Conservation (phyloP, 1,284 basidiomycete genomes). For the Neolentinus lepideus region DNA sequence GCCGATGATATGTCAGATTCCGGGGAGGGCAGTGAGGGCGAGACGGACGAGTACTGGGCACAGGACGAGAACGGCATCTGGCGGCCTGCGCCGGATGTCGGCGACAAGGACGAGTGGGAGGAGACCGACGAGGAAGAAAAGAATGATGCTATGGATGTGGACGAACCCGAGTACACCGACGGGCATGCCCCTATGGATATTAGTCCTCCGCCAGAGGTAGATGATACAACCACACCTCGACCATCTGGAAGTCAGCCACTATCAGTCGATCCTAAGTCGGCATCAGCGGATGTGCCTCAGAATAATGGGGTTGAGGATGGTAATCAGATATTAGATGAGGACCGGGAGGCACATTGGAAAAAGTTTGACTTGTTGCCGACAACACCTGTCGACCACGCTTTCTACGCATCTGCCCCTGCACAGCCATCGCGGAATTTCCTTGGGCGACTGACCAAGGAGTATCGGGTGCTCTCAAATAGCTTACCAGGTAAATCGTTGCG, state of each 20-base stretch:
- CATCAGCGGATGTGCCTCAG: constrained; percentile 20
- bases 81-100: constrained; percentile 16
- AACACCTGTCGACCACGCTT: constrained; percentile 78
- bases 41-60: constrained; percentile 43
- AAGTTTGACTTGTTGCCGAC: constrained; percentile 72
- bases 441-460: constrained; percentile 74
- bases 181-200: neutral
- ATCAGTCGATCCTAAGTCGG: neutral
- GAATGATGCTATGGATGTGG: constrained; percentile 7
- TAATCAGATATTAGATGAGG: constrained; percentile 9
- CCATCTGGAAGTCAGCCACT: neutral
- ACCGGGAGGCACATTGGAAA: constrained; percentile 47
- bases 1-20: constrained; percentile 39
- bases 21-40: constrained; percentile 24
- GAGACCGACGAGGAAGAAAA: constrained; percentile 12
- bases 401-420: constrained; percentile 49
- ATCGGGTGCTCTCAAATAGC: constrained; percentile 71
- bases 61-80: constrained; percentile 30
- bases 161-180: constrained; percentile 10
- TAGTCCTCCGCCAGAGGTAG: neutral
- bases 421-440: constrained; percentile 72
- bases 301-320: constrained; percentile 14
- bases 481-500: constrained; percentile 62
- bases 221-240: neutral
- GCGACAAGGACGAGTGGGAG: constrained; percentile 18